Conservation (phyloP, 2,329 filamentous ascomycete species). For the Gnomoniopsis sp. region DNA sequence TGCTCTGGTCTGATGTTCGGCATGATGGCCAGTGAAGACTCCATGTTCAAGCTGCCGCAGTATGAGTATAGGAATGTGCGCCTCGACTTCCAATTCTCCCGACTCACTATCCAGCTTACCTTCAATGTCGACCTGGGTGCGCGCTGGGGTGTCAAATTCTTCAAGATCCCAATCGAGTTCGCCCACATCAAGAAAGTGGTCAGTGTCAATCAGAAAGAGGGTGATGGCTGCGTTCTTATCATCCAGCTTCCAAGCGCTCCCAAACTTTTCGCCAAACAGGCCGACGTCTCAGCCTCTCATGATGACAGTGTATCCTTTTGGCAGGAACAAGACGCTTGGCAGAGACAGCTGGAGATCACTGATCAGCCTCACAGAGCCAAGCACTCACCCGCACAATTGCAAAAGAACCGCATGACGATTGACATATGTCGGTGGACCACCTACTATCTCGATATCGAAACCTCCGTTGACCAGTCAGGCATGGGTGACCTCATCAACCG, state of each 20-base stretch:
- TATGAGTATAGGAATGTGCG: conserved; percentile 5
- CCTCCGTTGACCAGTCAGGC: conserved; percentile 23
- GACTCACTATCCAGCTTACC: conserved; percentile 2
- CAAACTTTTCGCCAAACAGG: conserved; percentile 39
- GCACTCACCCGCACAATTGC: conserved; percentile 36
- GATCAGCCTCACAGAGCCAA: conserved; percentile 29
- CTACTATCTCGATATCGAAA: conserved; percentile 43
- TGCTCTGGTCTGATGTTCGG: conserved; percentile 4
- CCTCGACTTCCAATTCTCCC: conserved; percentile 10
- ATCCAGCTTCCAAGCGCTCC: conserved; percentile 49
- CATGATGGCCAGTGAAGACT: conserved; percentile 10
- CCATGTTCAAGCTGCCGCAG: conserved; percentile 14
- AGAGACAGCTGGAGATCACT: conserved; percentile 44
- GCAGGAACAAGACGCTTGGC: conserved; percentile 43
- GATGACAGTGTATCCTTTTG: conserved; percentile 31
- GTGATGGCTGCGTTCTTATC: conserved; percentile 36
- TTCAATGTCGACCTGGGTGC: conserved; percentile 7
- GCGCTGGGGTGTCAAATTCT: conserved; percentile 20
- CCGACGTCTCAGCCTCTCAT: conserved; percentile 31
- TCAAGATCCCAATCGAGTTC: conserved; percentile 43
- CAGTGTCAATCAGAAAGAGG: conserved; percentile 30
- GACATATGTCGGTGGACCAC: conserved; percentile 58
- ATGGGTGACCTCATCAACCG: conserved; percentile 45
- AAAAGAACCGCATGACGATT: conserved; percentile 36
- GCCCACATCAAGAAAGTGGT: conserved; percentile 43